Conservation (phyloP, 805 yeast species). For the Yarrowia sp. region DNA sequence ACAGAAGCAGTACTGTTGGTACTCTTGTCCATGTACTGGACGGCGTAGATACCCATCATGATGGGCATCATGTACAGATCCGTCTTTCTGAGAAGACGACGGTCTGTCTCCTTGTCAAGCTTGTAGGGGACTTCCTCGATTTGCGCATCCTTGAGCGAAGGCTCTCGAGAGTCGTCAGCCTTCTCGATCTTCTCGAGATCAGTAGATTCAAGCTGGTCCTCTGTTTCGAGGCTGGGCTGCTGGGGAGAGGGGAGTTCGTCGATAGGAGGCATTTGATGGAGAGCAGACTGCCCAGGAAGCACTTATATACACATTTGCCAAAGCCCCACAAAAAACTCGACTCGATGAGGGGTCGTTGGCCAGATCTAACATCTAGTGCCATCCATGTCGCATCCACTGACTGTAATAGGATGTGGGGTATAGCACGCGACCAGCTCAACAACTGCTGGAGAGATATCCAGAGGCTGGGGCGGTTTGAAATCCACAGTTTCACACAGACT, state of each 20-base stretch:
- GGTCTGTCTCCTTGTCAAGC: neutral
- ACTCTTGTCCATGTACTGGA: conserved; percentile 61
- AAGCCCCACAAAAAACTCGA: neutral
- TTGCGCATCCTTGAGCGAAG: neutral
- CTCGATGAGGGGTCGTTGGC: neutral
- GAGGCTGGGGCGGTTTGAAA: no score
- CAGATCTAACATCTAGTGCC: neutral
- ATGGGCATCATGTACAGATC: conserved; percentile 53
- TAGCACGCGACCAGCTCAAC: no score
- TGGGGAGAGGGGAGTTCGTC: no score
- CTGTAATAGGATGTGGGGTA: neutral
- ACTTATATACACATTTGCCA: no score
- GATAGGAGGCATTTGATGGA: no score
- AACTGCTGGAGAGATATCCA: no score
- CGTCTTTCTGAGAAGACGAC: conserved; percentile 46
- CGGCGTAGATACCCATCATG: conserved; percentile 49
- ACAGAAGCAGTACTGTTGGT: conserved; percentile 54
- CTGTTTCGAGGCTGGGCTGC: no score
- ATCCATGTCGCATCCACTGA: neutral
- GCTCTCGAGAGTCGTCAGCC: neutral
- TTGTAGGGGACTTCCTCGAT: neutral
- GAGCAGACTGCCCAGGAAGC: no score
- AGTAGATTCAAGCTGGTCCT: no score
- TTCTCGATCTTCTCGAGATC: no score
- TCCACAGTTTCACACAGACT: no score